Evolutionary conservation across 2,329 filamentous ascomycete species (phyloP), one percentile per base, ranked within the genome.

Genomic region (Cordyceps cateniannulata): DNA sequence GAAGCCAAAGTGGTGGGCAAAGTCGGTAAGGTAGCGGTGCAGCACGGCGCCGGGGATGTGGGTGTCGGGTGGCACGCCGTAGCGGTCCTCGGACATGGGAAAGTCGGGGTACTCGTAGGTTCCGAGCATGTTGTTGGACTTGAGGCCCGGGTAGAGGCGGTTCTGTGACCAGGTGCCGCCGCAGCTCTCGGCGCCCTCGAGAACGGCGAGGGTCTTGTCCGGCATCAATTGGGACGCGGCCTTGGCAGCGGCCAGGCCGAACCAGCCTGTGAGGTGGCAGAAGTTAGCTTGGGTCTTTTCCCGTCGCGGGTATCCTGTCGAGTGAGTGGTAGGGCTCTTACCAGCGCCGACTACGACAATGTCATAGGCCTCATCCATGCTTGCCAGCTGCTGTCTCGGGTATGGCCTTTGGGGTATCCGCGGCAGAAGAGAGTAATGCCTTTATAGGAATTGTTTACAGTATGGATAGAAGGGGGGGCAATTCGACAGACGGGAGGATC

Each of bases 71-170:
- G 69, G 68, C 16, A 78, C 68, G 1, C 72, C 74, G 63, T 79
- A 83, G 0, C 69, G 75, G 2, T 74, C 74, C 29, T 72, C 70
- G 9, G 72, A 69, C 83, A 88, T 85, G 5, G 85, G 83, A 61
- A 85, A 86, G 63, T 88, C 86, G 7, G 79, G 80, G 63, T 79
- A 87, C 67, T 88, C 85, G 65, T 85, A 87, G 1, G 81, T 81
- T 22, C 85, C 85, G 8, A 81, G 69, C 68, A 86, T 76, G 65
- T 88, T 88, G 71, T 89, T 89, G 3, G 83, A 81, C 62, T 83
- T 84, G 49, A 89, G 76, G 2, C 82, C 83, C 0, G 81, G 79
- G 68, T 88, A 84, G 0, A 87, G 72, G 1, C 85, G 77, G 27
- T 84, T 72, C 57, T 79, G 72, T 5, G 81, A 79, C 86, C 85